Evolutionary conservation across 352 stramenopile genomes (phyloP), one percentile per base, ranked within the genome.

Genomic region (Phytophthora rubi): DNA sequence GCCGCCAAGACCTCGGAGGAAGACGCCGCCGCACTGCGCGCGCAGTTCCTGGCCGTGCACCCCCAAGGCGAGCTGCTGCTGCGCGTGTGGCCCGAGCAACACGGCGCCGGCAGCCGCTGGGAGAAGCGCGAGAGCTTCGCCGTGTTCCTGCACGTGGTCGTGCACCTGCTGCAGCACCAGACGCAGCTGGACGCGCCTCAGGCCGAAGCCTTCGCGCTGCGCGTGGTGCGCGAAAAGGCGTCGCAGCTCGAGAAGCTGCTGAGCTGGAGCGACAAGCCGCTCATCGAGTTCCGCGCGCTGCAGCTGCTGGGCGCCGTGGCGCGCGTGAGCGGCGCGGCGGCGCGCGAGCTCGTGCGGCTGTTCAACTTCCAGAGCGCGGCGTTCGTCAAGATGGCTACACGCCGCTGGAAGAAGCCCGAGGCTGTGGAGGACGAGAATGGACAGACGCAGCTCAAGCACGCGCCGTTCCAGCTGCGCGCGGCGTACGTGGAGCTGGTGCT

Each of bases 201-300:
- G 12, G 85, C 85, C 18, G 83, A 96, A 66, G 71, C 72, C 0
- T 70, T 94, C n/a, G 86, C 86, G 42, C 71, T 93, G 42, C 75
- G 80, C 37, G 61, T 95, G 3, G 67, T 94, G 33, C 87, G 85
- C 32, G 88, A 93, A 42, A 94, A 92, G 74, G 77, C 70, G 51
- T 63, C 75, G 55, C 68, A 68, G 37, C 70, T 94, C 3, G 82
- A 93, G 63, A 96, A 92, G 65, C 59, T 89, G 54, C 63, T 96
- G 39, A 85, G 83, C 47, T 96, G 89, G 89, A 94, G 83, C 59
- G 89, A 96, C 79, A 95, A 95, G 73, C 89, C 89, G 13, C 55
- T 85, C 15, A 88, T 96, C 57, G 86, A 91, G 60, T 91, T 84
- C 67, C 76, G 83, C 44, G 84, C 86, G 30, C 80, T 96, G 52